phyloP scores from a whole-genome alignment of 305 asterid species.

The Fraxinus dipetala region DNA sequence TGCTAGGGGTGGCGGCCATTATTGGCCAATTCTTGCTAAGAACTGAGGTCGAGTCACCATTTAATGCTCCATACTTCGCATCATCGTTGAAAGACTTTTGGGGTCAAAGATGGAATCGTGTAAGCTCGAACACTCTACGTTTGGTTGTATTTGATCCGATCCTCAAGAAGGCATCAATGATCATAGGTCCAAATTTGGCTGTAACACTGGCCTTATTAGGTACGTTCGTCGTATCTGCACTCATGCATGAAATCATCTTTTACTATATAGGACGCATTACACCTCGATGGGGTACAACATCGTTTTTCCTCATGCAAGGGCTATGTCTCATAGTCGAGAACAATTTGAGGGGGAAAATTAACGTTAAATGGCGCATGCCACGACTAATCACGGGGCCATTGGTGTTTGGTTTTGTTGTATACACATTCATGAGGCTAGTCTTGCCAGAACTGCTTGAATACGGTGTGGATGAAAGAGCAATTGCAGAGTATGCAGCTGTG shows the following conservation, averaged over 20 bases:
- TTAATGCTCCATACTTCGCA: slow-evolving; percentile 33
- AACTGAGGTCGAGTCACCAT: slow-evolving; percentile 35
- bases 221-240: slow-evolving; percentile 36
- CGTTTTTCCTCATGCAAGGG: slow-evolving; percentile 40
- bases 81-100: slow-evolving; percentile 49
- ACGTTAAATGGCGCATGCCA: slow-evolving; percentile 24
- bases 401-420: slow-evolving; percentile 25
- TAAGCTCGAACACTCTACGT: slow-evolving; percentile 30
- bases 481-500: slow-evolving; percentile 34
- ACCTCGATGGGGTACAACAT: slow-evolving; percentile 28
- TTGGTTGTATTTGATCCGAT: slow-evolving; percentile 28
- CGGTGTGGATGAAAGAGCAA: slow-evolving; percentile 24
- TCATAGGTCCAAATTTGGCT: slow-evolving; percentile 31
- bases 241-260: slow-evolving; percentile 40
- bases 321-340: slow-evolving; percentile 26
- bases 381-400: slow-evolving; percentile 35
- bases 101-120: slow-evolving; percentile 53
- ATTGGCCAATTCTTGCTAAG: slow-evolving; percentile 21
- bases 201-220: slow-evolving; percentile 11
- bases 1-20: slow-evolving; percentile 22
- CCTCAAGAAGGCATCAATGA: neutral
- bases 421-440: slow-evolving; percentile 28
- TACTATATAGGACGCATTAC: slow-evolving; percentile 24
- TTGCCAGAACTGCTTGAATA: slow-evolving; percentile 30
- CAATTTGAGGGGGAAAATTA: slow-evolving; percentile 16